phyloP scores from a whole-genome alignment of 495 filamentous ascomycete genomes.

The Aspergillus haitiensis region DNA sequence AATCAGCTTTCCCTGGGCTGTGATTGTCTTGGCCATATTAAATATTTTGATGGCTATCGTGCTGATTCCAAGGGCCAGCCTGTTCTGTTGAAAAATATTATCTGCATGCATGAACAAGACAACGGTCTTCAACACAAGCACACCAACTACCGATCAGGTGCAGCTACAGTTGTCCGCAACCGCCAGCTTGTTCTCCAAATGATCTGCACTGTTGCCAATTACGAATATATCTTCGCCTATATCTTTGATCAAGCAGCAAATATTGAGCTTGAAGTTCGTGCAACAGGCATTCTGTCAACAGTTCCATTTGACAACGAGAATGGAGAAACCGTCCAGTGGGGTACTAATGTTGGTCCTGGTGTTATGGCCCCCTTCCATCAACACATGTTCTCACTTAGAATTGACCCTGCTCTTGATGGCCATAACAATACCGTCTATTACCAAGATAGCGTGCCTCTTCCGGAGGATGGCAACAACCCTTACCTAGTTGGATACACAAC shows the following conservation, averaged over 20 bases:
- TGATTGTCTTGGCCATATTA: constrained; percentile 66
- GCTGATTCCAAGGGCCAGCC: constrained; percentile 57
- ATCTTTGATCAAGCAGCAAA: constrained; percentile 85
- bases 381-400: constrained; percentile 85
- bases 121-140: constrained; percentile 66
- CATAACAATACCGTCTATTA: constrained; percentile 67
- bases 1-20: constrained; percentile 68
- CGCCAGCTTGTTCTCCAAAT: constrained; percentile 68
- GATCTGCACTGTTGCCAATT: constrained; percentile 77
- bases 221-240: constrained; percentile 83
- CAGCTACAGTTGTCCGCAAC: constrained; percentile 60
- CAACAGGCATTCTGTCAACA: constrained; percentile 84
- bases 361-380: constrained; percentile 80
- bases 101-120: constrained; percentile 70
- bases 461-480: constrained; percentile 73
- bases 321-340: constrained; percentile 66
- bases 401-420: constrained; percentile 82
- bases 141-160: constrained; percentile 63
- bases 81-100: constrained; percentile 55
- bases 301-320: constrained; percentile 66
- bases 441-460: constrained; percentile 72
- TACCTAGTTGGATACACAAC: constrained; percentile 75
- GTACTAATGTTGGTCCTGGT: constrained; percentile 83
- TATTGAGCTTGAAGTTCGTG: constrained; percentile 75
- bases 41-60: constrained; percentile 62